Base-by-base conservation (phyloP, 495 filamentous ascomycete genomes). In the Podospora appendiculata region DNA sequence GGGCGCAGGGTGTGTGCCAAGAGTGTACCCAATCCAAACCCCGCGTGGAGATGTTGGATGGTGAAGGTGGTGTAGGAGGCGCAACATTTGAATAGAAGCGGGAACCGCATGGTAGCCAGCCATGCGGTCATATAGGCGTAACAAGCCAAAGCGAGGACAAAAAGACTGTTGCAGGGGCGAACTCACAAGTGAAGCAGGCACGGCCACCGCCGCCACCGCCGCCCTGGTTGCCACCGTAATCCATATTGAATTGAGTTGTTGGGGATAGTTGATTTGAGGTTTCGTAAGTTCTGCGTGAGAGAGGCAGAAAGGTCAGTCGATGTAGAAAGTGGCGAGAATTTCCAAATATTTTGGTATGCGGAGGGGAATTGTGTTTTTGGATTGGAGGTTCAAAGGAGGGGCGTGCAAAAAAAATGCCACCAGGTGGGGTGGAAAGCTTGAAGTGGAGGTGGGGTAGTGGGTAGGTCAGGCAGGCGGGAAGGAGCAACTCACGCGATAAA, bases 131-230 rank as follows among this genome's bases (percentile, higher is more conserved):
- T 55, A 58, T 36, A 41, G 42, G 18, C 49, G 53, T 48, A 54
- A 54, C 50, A 57, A 65, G 58, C 58, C 47, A 43, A 59, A 63
- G 51, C 36, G 40, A 56, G 49, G 39, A 51, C 56, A 51, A 59
- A 42, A 25, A 25, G 39, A 59, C 41, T 50, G 60, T 32, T 53
- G 48, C 38, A 53, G 19, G 45, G 51, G 41, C n/a, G 10, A 51
- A 76, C 73, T 73, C 59, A 76, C 73, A 76, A 51, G 71, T 75
- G 63, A 72, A 76, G 70, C 73, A 76, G 56, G 69, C 57, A 48
- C 72, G 67, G 17, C 62, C 56, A 67, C 72, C 74, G 57, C 67
- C 55, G 66, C 72, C 74, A 56, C 67, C 55, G 48, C 70, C 65
- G 18, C 60, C 53, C 44, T 62, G 58, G 41, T 52, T 53, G 36